Evolutionary conservation across 139 green algal genomes (phyloP).

Genomic region (Tetratostichococcus sp.): DNA sequence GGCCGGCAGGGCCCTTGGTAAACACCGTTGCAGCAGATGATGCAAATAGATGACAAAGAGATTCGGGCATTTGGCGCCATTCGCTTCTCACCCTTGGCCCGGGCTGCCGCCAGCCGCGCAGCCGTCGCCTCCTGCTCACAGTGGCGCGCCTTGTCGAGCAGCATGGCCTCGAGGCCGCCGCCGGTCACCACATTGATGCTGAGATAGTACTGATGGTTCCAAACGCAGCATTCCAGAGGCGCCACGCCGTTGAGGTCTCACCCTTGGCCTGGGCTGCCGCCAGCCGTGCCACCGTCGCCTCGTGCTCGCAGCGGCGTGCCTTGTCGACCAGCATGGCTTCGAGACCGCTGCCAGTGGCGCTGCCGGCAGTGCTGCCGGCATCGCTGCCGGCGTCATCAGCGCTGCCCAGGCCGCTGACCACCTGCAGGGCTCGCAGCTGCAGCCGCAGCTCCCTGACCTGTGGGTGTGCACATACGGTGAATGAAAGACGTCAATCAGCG

Average conservation of each 20-base stretch:
- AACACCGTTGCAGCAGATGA: no score
- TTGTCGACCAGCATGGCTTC: constrained; percentile 81
- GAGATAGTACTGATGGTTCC: no score
- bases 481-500: no score
- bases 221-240: no score
- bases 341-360: constrained; percentile 35
- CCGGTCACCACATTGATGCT: constrained; percentile 8
- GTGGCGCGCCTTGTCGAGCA: constrained; percentile 77
- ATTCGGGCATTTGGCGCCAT: no score
- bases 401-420: constrained; percentile 54
- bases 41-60: no score
- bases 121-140: constrained; percentile 90
- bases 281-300: constrained; percentile 74
- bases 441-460: constrained; percentile 66
- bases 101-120: constrained; percentile 43
- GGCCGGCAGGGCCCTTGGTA: no score
- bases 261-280: constrained; percentile 31
- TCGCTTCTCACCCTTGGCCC: constrained; percentile 32
- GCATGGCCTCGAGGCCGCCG: constrained; percentile 62
- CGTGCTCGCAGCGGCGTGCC: constrained; percentile 82
- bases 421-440: constrained; percentile 70
- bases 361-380: neutral
- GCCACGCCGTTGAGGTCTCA: no score
- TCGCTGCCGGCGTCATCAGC: neutral
- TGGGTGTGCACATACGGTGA: neutral